phyloP scores from a whole-genome alignment of 768 basidiomycete genomes.

The Naganishia randhawae region DNA sequence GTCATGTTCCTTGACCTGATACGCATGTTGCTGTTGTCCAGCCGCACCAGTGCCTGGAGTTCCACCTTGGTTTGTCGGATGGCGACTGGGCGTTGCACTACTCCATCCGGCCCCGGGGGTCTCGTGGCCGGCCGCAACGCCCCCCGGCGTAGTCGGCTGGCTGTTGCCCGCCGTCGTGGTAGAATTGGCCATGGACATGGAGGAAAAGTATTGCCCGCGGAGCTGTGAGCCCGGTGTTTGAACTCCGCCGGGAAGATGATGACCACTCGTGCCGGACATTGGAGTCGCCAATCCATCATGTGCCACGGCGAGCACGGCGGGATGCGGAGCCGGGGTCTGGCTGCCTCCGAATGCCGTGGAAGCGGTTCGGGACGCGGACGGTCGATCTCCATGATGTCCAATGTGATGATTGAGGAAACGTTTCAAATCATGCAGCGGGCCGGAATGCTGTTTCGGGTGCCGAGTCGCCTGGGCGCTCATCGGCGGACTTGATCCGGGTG shows the following conservation, averaged over 20 bases:
- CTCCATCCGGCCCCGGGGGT: conserved; percentile 24
- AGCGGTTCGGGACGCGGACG: conserved; percentile 8
- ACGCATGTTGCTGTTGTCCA: not conserved
- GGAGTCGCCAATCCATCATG: conserved; percentile 27
- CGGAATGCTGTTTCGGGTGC: conserved; percentile 55
- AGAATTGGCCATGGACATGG: conserved; percentile 32
- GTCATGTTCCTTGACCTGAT: conserved; percentile 21
- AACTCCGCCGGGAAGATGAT: conserved; percentile 6
- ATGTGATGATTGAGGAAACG: conserved; percentile 93
- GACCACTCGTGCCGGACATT: not conserved
- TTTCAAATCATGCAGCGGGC: conserved; percentile 85
- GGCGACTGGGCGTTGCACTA: conserved; percentile 25
- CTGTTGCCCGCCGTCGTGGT: not conserved
- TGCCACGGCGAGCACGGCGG: conserved; percentile 31
- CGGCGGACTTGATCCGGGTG: conserved; percentile 44
- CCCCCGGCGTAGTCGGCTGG: conserved; percentile 1
- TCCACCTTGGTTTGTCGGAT: conserved; percentile 17
- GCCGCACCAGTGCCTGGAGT: not conserved
- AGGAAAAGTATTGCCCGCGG: conserved; percentile 41
- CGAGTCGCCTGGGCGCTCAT: conserved; percentile 43
- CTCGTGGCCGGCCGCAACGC: no score
- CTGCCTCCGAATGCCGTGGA: conserved; percentile 9
- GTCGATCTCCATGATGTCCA: conserved; percentile 56
- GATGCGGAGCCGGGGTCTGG: conserved; percentile 26
- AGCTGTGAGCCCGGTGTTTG: conserved; percentile 41